These are phyloP conservation scores for Avena atlantica DNA, from an alignment of 176 grass and related monocot genomes.

Conservation along the genomic window DNA sequence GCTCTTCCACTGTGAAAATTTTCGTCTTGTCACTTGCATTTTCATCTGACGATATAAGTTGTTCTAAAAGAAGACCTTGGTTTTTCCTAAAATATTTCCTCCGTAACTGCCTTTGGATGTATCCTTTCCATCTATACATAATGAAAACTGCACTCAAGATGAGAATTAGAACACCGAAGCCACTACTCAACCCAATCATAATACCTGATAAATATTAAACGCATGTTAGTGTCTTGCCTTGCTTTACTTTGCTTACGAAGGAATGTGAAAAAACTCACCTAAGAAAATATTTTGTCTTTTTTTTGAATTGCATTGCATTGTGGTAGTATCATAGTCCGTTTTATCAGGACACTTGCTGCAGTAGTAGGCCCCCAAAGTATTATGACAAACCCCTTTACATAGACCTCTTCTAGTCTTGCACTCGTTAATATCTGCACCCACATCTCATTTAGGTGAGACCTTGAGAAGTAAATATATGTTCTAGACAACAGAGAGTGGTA, in stretches of 20 bases:
- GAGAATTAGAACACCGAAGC: not conserved
- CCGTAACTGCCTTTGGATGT: not conserved
- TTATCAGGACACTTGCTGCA: not conserved
- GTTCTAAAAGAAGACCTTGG: slow-evolving; percentile 2
- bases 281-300: not conserved
- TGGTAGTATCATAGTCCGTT: not conserved
- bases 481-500: not conserved
- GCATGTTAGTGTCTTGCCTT: accelerated
- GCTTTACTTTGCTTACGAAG: not conserved
- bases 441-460: not conserved
- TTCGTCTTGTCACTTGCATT: not conserved
- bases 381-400: not conserved
- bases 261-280: not conserved
- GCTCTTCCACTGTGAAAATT: not conserved
- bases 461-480: not conserved
- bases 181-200: not conserved
- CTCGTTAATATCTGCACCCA: not conserved
- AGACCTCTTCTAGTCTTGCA: not conserved
- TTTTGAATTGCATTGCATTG: not conserved
- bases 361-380: not conserved
- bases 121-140: not conserved
- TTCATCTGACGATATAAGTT: not conserved
- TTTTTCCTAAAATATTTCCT: slow-evolving; percentile 2
- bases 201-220: not conserved
- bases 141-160: not conserved